Conservation (phyloP, 2,329 filamentous ascomycete genomes). For the Arachnopeziza araneosa region DNA sequence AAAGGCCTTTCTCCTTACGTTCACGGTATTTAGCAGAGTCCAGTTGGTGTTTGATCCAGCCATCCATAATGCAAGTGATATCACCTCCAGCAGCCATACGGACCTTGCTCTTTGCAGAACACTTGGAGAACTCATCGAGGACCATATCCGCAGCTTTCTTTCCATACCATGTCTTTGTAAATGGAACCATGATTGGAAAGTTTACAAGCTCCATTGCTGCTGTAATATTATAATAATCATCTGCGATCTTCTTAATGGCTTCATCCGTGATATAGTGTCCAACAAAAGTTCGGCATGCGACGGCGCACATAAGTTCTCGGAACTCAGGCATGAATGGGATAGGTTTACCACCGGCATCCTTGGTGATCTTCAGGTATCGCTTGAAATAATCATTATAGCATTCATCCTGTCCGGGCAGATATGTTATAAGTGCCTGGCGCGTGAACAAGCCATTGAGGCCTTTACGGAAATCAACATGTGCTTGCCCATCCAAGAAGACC, state of each 20-base stretch:
- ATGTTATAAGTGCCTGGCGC: slow-evolving; percentile 76
- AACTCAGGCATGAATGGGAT: slow-evolving; percentile 86
- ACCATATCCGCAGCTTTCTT: slow-evolving; percentile 95
- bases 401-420: slow-evolving; percentile 88
- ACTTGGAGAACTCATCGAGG: slow-evolving; percentile 81
- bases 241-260: slow-evolving; percentile 86
- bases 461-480: slow-evolving; percentile 95
- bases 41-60: slow-evolving; percentile 85
- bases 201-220: slow-evolving; percentile 95
- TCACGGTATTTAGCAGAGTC: slow-evolving; percentile 78
- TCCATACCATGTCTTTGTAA: slow-evolving; percentile 93
- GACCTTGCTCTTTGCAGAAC: slow-evolving; percentile 87
- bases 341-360: slow-evolving; percentile 65
- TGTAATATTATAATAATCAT: slow-evolving; percentile 96
- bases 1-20: slow-evolving; percentile 66
- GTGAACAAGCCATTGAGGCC: slow-evolving; percentile 94
- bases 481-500: slow-evolving; percentile 95
- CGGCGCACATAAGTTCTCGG: slow-evolving; percentile 89
- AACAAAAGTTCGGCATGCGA: slow-evolving; percentile 95
- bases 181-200: slow-evolving; percentile 94
- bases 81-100: slow-evolving; percentile 86
- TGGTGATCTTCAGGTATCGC: slow-evolving; percentile 69
- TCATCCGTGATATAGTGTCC: slow-evolving; percentile 92
- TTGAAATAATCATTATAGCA: slow-evolving; percentile 86
- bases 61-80: slow-evolving; percentile 89